Percentiles rank a stretch among this genome's conserved stretches.
These are phyloP conservation scores for Fusarium veterinarium DNA, from an alignment of 2,329 filamentous ascomycete species.

Conservation along the genomic window DNA sequence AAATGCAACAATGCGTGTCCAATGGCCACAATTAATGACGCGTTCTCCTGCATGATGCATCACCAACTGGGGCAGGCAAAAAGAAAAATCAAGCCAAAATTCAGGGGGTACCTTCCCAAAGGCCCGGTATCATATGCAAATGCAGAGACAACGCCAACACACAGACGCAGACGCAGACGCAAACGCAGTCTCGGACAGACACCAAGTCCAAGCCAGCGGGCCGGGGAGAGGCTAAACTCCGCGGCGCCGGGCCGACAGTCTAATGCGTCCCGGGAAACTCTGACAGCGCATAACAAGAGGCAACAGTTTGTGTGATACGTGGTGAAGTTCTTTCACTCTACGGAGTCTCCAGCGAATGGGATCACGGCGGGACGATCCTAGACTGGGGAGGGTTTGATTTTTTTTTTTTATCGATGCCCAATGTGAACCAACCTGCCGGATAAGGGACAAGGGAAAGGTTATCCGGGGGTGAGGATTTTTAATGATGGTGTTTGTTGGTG, in stretches of 20 bases:
- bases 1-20: slow-evolving; percentile 14
- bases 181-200: not conserved
- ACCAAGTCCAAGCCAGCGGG: slow-evolving; percentile 25
- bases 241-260: slow-evolving; percentile 36
- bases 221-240: slow-evolving; percentile 29
- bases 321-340: slow-evolving; percentile 1
- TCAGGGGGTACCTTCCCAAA: slow-evolving; percentile 28
- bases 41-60: slow-evolving; percentile 44
- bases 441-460: slow-evolving; percentile 19
- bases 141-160: slow-evolving; percentile 31
- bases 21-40: slow-evolving; percentile 19
- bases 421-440: slow-evolving; percentile 33
- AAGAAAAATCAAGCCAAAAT: not conserved
- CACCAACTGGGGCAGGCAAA: slow-evolving; percentile 14
- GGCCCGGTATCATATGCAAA: slow-evolving; percentile 26
- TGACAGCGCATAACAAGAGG: slow-evolving; percentile 25
- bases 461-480: slow-evolving; percentile 1
- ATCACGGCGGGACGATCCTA: slow-evolving; percentile 21
- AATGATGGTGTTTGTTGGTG: not conserved
- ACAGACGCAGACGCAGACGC: not conserved
- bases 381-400: slow-evolving; percentile 1
- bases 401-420: slow-evolving; percentile 31
- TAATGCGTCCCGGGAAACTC: slow-evolving; percentile 4
- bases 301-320: slow-evolving; percentile 5
- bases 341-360: slow-evolving; percentile 22